Evolutionary conservation across 805 yeast species (phyloP).

Genomic region (Priceomyces carsonii): DNA sequence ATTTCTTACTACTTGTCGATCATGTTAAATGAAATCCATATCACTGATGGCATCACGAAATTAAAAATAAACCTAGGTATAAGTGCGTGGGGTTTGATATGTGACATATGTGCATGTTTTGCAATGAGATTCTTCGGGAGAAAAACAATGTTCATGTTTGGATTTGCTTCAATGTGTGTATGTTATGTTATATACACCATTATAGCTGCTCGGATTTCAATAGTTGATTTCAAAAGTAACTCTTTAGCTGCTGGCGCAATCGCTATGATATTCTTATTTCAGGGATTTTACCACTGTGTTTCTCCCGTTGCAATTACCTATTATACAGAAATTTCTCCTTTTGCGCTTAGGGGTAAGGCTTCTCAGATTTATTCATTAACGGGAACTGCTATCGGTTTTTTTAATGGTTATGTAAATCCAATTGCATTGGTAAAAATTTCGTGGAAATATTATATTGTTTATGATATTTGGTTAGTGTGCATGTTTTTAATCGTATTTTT

Average conservation of each 20-base stretch:
- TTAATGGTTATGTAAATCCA: constrained; percentile 32
- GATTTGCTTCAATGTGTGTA: constrained; percentile 15
- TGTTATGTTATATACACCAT: too few relatives aligned
- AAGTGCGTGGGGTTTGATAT: constrained; percentile 45
- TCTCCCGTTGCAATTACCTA: constrained; percentile 1
- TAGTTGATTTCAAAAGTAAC: constrained; percentile 16
- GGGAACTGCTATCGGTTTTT: constrained; percentile 21
- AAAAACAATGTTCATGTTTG: constrained; percentile 24
- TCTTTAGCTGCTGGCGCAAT: constrained; percentile 9
- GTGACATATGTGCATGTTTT: constrained; percentile 22
- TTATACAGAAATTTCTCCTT: constrained; percentile 5
- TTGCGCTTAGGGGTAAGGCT: constrained; percentile 30
- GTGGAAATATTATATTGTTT: constrained; percentile 48
- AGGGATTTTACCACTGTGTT: constrained; percentile 3
- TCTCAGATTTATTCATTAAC: constrained; percentile 27
- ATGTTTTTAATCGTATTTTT: constrained; percentile 31
- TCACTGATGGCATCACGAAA: constrained; percentile 38
- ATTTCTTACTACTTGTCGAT: constrained; percentile 30
- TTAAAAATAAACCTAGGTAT: constrained; percentile 51
- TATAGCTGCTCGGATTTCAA: too few relatives aligned
- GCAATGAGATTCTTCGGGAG: constrained; percentile 23
- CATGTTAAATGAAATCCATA: constrained; percentile 16
- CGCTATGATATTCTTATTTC: constrained; percentile 4
- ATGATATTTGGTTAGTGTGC: constrained; percentile 28
- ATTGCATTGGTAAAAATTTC: constrained; percentile 41